These are phyloP conservation scores for Aquanectria penicillioides DNA, from an alignment of 2,329 filamentous ascomycete species.

Conservation along the genomic window DNA sequence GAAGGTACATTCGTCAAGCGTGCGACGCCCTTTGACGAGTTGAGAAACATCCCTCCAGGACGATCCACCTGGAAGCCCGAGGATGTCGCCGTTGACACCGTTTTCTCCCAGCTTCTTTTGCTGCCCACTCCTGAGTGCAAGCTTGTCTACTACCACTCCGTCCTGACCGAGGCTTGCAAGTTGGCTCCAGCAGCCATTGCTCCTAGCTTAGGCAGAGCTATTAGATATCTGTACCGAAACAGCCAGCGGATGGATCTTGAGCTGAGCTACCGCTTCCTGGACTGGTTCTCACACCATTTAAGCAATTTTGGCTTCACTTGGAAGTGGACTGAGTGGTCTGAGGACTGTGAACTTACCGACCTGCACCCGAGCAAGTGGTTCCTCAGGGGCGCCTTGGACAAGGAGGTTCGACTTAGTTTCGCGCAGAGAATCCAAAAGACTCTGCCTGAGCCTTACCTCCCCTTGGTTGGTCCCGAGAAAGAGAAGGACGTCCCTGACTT, in stretches of 20 bases:
- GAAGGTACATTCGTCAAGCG: slow-evolving; percentile 92
- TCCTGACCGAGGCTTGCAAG: slow-evolving; percentile 95
- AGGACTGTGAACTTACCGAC: slow-evolving; percentile 80
- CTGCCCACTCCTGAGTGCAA: slow-evolving; percentile 91
- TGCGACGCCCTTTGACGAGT: slow-evolving; percentile 89
- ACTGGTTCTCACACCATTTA: slow-evolving; percentile 98
- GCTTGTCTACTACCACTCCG: slow-evolving; percentile 94
- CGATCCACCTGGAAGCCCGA: slow-evolving; percentile 94
- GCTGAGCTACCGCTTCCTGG: slow-evolving; percentile 85
- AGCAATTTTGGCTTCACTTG: slow-evolving; percentile 99
- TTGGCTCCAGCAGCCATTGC: slow-evolving; percentile 96
- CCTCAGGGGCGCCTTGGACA: slow-evolving; percentile 89
- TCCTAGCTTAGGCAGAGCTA: slow-evolving; percentile 90
- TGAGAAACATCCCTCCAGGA: slow-evolving; percentile 73
- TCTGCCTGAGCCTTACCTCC: slow-evolving; percentile 83
- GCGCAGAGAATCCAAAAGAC: slow-evolving; percentile 96
- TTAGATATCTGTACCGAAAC: slow-evolving; percentile 88
- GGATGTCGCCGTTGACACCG: slow-evolving; percentile 95
- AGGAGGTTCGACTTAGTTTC: slow-evolving; percentile 96
- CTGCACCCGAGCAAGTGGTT: slow-evolving; percentile 93
- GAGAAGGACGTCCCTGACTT: slow-evolving; percentile 97
- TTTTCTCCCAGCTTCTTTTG: slow-evolving; percentile 94
- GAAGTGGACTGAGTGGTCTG: slow-evolving; percentile 99
- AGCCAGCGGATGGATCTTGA: slow-evolving; percentile 87
- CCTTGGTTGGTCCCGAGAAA: slow-evolving; percentile 84